Conservation (phyloP, 1,284 basidiomycete genomes). For the Apiotrichum veenhuisii region DNA sequence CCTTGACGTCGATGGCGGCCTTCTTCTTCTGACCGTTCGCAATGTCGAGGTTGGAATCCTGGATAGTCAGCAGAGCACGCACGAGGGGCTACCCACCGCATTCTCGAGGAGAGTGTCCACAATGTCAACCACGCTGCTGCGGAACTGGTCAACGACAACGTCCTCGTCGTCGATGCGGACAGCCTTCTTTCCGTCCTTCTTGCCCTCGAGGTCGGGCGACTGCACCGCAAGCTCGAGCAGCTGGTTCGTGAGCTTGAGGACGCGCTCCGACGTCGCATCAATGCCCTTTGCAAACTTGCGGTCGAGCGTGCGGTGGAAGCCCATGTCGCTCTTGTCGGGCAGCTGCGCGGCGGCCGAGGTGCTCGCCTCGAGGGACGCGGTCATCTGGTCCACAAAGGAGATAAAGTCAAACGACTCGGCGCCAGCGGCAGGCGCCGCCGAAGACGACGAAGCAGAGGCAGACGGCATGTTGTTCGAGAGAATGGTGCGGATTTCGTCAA, state of each 20-base stretch:
- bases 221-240: conserved; percentile 59
- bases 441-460: neutral
- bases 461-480: neutral
- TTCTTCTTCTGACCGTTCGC: conserved; percentile 67
- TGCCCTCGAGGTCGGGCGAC: conserved; percentile 36
- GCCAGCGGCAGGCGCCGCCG: neutral
- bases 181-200: conserved; percentile 45
- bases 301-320: conserved; percentile 81
- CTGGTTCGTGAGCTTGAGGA: conserved; percentile 58
- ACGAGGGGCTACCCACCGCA: conserved; percentile 57
- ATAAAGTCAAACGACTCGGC: conserved; percentile 24
- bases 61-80: neutral
- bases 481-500: neutral
- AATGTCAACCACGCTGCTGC: conserved; percentile 66
- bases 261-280: conserved; percentile 30
- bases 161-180: conserved; percentile 61
- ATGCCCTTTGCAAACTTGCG: conserved; percentile 57
- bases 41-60: conserved; percentile 80
- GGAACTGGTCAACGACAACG: conserved; percentile 76
- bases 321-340: conserved; percentile 59
- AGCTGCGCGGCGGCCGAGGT: conserved; percentile 44
- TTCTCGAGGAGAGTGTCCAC: conserved; percentile 82
- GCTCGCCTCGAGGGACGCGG: conserved; percentile 36
- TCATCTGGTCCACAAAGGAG: conserved; percentile 35
- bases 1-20: conserved; percentile 41